Evolutionary conservation across 257 asterid genomes (phyloP).

Genomic region (Solanum neorickii): DNA sequence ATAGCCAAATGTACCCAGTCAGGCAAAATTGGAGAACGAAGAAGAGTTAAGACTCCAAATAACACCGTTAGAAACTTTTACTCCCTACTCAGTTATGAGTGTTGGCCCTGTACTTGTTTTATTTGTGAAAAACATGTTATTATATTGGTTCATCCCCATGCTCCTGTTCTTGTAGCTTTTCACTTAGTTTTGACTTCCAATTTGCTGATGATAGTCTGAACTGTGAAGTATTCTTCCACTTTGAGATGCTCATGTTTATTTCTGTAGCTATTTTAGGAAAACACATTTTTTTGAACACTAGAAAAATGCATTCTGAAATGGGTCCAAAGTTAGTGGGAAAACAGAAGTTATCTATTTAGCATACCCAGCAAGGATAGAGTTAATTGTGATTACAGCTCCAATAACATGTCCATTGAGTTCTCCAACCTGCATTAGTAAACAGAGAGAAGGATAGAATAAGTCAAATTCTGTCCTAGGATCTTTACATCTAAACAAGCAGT

Average conservation of each 20-base stretch:
- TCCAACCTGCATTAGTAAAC: not conserved
- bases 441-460: not conserved
- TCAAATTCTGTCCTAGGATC: not conserved
- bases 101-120: not conserved
- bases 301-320: not conserved
- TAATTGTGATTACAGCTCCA: conserved; percentile 13
- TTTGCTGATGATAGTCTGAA: not conserved
- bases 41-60: not conserved
- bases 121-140: not conserved
- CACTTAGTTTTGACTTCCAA: not conserved
- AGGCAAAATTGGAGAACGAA: not conserved
- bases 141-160: not conserved
- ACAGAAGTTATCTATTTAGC: not conserved
- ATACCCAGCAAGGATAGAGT: conserved; percentile 20
- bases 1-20: not conserved
- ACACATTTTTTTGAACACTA: not conserved
- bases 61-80: not conserved
- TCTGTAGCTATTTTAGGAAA: not conserved
- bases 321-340: not conserved
- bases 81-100: not conserved
- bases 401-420: conserved; percentile 3
- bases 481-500: not conserved
- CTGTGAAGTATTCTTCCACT: not conserved
- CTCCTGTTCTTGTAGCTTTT: not conserved
- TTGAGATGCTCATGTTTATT: not conserved